Evolutionary conservation across 805 yeast genomes (phyloP), one percentile per base, ranked within the genome.

Genomic region (Wickerhamiella allomyrinae): DNA sequence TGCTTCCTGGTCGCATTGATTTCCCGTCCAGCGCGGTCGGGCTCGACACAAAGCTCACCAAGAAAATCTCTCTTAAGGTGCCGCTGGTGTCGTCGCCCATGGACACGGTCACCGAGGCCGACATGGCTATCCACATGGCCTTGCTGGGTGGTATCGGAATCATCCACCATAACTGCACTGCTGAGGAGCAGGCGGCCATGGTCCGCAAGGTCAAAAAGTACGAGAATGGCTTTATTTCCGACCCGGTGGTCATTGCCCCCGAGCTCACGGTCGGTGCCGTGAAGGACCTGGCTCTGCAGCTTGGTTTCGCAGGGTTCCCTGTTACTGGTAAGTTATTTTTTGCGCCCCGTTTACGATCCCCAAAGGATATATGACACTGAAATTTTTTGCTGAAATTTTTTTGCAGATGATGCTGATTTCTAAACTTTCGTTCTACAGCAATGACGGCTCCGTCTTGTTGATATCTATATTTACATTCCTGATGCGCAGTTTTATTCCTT

Each of bases 351-450:
- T n/a, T 11, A 23, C 7, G 10, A 7, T 8, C 11, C 20, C n/a
- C 31, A 7, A 27, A 27, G 31, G 31, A 27, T n/a, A n/a, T 14
- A 13, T 5, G 9, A 11, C 29, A n/a, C n/a, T 10, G 25, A 23
- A 35, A 9, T 35, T 41, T 53, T 43, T 47, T 29, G 60, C 76
- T 83, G 77, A 76, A 81, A 77, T 70, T 58, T 58, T 59, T 49
- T 51, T 57, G 54, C 48, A 41, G 51, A 50, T 47, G 54, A 55
- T 57, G 62, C 54, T 55, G 48, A 43, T 47, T 62, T 60, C 62
- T 71, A 83, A 86, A 89, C 97, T 89, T 89, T 89, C 98, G 97
- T 89, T 89, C 98, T 89, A 79, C 97, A 94, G 95, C 79, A 57
- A 69, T 60, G 94, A 80, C 82, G 91, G 77, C 78, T 80, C 94